Conservation (phyloP, 129 eudicot genomes). For the Pittosporum tobira region DNA sequence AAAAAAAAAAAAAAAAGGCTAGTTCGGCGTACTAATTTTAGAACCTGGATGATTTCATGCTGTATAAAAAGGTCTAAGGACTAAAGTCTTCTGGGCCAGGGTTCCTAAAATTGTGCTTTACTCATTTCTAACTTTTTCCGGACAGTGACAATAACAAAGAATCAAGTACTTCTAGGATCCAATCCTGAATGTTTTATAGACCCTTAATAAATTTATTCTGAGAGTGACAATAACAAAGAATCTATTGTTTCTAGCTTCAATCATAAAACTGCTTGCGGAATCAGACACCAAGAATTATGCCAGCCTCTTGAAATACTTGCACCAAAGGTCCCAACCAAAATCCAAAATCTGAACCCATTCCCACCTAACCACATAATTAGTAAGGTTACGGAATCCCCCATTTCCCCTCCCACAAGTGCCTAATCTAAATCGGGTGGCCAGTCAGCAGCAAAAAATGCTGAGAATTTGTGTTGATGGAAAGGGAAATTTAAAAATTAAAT, state of each 20-base stretch:
- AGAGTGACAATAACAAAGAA: conserved; percentile 7
- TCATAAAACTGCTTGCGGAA: background rate
- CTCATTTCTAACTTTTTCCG: background rate
- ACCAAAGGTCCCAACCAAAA: background rate
- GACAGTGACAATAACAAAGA: conserved; percentile 5
- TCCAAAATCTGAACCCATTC: background rate
- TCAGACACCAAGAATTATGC: background rate
- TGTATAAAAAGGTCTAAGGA: too few species aligned
- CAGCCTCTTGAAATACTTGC: background rate
- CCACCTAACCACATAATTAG: too few species aligned
- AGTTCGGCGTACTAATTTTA: too few species aligned
- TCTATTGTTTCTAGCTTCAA: background rate
- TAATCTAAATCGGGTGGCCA: too few species aligned
- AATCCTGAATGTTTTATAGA: too few species aligned
- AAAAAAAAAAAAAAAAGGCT: too few species aligned
- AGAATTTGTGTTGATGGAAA: background rate
- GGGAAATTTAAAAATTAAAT: too few species aligned
- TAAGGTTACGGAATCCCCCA: too few species aligned
- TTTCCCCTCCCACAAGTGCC: too few species aligned
- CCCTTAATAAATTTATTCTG: background rate
- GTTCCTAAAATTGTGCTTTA: too few species aligned
- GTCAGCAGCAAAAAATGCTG: background rate
- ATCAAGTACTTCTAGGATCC: background rate
- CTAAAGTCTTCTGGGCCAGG: too few species aligned
- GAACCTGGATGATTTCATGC: too few species aligned